Base-by-base conservation (phyloP, 2,329 filamentous ascomycete species). In the Tolypocladium sp. region DNA sequence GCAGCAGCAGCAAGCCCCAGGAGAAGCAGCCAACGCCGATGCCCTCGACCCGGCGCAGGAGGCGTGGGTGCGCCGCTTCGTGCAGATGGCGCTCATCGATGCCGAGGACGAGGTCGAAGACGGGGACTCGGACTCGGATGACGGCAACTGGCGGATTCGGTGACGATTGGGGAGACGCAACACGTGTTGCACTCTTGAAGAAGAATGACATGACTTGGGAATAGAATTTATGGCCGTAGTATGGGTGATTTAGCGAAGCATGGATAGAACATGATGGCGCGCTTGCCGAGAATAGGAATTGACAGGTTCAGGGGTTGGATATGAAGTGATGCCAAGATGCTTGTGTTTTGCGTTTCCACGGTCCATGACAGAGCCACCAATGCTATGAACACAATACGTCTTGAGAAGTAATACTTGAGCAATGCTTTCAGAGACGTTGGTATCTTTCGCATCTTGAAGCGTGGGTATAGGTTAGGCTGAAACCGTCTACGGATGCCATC, bases 31-130 rank as follows among this genome's bases (percentile, higher is more conserved):
- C 38, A 37, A 37, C n/a, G 55, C 25, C 10, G 72, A 64, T 42
- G 74, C 69, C 57, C 70, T 83, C 56, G 73, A 82, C 63, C 72
- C 75, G n/a, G 70, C 68, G 25, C 76, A 82, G 59, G 75, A 75
- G 62, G 80, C 77, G 40, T 84, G 81, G 81, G 72, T 84, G 52
- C 75, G 80, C 55, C 75, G 76, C 58, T 83, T 84, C 66, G 79
- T 84, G 55, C 76, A 77, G 68, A 75, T 82, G 64, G 81, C 81
- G 4, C 72, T 83, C 57, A 71, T 78, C 40, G 81, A 84, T 63
- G 72, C 78, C 62, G 81, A 84, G 68, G 76, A 82, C 65, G 73
- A 77, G 56, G 70, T 75, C 58, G 77, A 79, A 55, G 64, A 58
- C 1, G 77, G 74, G 46, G 78, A 76, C 58, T 73, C 68, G 44